Conservation (phyloP, 1,284 basidiomycete species). For the Earliella scabrosa region DNA sequence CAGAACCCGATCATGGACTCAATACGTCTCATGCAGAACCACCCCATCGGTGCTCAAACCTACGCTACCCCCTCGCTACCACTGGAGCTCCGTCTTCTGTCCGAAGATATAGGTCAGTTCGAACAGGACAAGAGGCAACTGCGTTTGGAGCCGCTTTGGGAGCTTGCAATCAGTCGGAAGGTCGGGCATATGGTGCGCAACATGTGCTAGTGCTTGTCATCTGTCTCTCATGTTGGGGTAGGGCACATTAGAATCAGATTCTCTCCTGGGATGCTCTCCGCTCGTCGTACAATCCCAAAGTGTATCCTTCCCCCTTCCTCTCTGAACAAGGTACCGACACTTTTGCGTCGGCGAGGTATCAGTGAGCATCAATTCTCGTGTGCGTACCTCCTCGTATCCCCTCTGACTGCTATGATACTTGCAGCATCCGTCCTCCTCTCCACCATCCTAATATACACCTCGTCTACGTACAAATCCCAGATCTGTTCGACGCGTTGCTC, state of each 20-base stretch:
- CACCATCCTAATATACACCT: slow-evolving; percentile 41
- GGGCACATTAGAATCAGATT: slow-evolving; percentile 37
- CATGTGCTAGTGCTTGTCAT: not conserved
- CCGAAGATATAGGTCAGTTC: slow-evolving; percentile 11
- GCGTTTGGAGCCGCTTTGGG: slow-evolving; percentile 13
- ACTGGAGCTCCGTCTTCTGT: slow-evolving; percentile 14
- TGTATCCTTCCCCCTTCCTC: slow-evolving; percentile 54
- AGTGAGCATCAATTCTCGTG: slow-evolving; percentile 44
- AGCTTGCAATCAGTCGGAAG: slow-evolving; percentile 4
- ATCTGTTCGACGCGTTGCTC: slow-evolving; percentile 56
- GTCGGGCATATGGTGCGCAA: slow-evolving; percentile 16
- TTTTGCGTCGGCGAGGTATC: slow-evolving; percentile 56
- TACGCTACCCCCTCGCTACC: too few relatives aligned
- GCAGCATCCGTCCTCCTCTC: slow-evolving; percentile 48
- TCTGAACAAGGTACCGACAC: slow-evolving; percentile 61
- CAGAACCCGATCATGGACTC: slow-evolving; percentile 77
- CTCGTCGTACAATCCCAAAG: slow-evolving; percentile 33
- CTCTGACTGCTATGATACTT: not conserved
- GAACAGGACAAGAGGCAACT: not conserved
- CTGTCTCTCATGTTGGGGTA: not conserved
- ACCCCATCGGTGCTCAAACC: too few relatives aligned
- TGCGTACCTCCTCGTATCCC: too few relatives aligned
- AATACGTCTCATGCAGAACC: slow-evolving; percentile 39
- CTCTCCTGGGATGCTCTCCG: slow-evolving; percentile 67
- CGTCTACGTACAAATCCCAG: slow-evolving; percentile 47